Evolutionary conservation across 108 stramenopile genomes (phyloP), one percentile per base, ranked within the genome.

Genomic region (Nannochloropsis gaditana): DNA sequence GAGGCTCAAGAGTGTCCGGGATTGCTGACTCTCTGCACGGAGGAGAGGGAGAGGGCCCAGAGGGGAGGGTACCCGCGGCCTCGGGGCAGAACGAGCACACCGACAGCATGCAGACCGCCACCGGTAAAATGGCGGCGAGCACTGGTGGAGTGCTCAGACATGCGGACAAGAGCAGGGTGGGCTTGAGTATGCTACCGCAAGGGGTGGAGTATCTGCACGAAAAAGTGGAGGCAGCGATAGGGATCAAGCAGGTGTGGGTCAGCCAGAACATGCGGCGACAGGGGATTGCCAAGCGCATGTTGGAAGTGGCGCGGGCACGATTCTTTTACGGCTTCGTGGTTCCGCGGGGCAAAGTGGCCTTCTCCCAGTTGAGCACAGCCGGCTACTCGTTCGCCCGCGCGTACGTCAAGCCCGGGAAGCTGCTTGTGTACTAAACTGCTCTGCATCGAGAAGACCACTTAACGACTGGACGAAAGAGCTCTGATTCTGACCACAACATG

Each of bases 381-480:
- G 59, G 59, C 19, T 73, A 73, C n/a, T 73, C 59, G 59, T 73
- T 73, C 8, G 59, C 59, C 4, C 15, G 59, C 19, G 15, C 59
- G 59, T 73, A 73, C 59, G n/a, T n/a, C 19, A 2, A 73, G 59
- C 19, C 19, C 19, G 59, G 59, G 59, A 2, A 15, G 1, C 0
- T 73, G 59, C 59, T 73, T 73, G 59, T 73, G 59, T 73, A 73
- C n/a, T 73, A 73, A n/a, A 73, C 59, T 31, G 31, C 31, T 31
- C 31, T 31, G 31, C 31, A 31, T 31, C 31, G 31, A 31, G 31
- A 31, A 31, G 31, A 31, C 1, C 31, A 31, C 31, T 31, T 1
- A 31, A 31, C 31, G 1, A 31, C 31, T 31, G 31, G 31, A 31
- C 31, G 31, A 31, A 31, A 31, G 31, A 31, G 31, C 31, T 31